Base-by-base conservation (phyloP, 257 asterid species). In the Solanum ossicruentum region DNA sequence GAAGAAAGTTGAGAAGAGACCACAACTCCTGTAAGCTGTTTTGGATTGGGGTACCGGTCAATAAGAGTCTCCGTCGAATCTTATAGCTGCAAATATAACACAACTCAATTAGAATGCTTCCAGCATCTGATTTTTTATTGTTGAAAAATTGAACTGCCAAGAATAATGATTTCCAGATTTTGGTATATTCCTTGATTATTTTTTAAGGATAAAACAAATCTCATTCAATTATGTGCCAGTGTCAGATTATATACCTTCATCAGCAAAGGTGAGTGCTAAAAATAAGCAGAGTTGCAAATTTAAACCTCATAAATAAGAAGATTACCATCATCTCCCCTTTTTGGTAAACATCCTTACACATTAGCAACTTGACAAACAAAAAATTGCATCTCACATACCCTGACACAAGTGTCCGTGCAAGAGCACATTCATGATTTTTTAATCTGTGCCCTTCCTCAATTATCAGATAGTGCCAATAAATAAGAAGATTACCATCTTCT, bases 31-130 rank as follows among this genome's bases (percentile, higher is more conserved):
- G 98, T 89, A 97, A 92, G 91, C 96, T 95, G 88, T 97, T 97
- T 94, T 95, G 99, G 87, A 97, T 95, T 75, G 98, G 99, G 73
- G 99, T 97, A 69, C 99, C 99, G 23, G 98, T 97, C 93, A 97
- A 91, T 39, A 97, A 93, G 86, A 97, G 99, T 89, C 99, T 91
- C 89, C 98, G 90, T 85, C 96, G 93, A 84, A 95, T 97, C 79
- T 95, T 93, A 84, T 92, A 95, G 63, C 99, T 97, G 97, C 89
- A 91, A 41, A 88, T 85, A 85, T 83, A 73, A 83, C 72, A 88
- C 84, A 83, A 79, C 79, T 63, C n/a, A 85, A 55, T 87, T 85
- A 88, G 87, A 60, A 69, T 2, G 52, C 16, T 26, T 51, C 55
- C 57, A 47, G n/a, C 16, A 18, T 43, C 77, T 13, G 21, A 23